phyloP scores from a whole-genome alignment of 148 eudicot genomes.

The Camellia japonica region DNA sequence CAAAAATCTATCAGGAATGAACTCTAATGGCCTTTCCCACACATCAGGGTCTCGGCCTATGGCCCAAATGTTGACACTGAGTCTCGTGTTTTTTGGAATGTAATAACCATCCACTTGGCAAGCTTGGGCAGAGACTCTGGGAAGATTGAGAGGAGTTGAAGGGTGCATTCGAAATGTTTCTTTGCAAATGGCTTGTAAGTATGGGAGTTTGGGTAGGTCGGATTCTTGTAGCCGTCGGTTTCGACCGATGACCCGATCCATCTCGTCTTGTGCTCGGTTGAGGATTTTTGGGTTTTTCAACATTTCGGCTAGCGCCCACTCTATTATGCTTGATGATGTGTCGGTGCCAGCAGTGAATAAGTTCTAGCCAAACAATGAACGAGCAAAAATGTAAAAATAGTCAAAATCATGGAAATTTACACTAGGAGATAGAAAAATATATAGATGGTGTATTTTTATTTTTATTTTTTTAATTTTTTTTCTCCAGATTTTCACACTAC shows the following conservation, averaged over 20 bases:
- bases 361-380: slow-evolving; percentile 31
- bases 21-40: slow-evolving; percentile 26
- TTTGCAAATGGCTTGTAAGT: slow-evolving; percentile 38
- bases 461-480: too few relatives aligned
- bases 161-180: slow-evolving; percentile 42
- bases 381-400: neutral
- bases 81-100: slow-evolving; percentile 32
- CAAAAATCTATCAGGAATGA: slow-evolving; percentile 38
- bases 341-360: slow-evolving; percentile 44
- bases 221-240: slow-evolving; percentile 31
- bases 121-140: slow-evolving; percentile 16
- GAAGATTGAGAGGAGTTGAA: slow-evolving; percentile 31
- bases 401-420: too few relatives aligned
- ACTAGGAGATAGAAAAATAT: too few relatives aligned
- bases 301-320: slow-evolving; percentile 29
- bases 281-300: slow-evolving; percentile 24
- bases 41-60: slow-evolving; percentile 16
- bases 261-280: slow-evolving; percentile 21
- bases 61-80: slow-evolving; percentile 40
- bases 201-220: slow-evolving; percentile 37
- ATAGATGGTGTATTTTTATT: too few relatives aligned
- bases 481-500: too few relatives aligned
- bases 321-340: slow-evolving; percentile 26
- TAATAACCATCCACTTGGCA: slow-evolving; percentile 31
- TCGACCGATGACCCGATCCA: slow-evolving; percentile 25